A percentile compares a stretch with the other conserved stretches of the same genome.
Conservation (phyloP, 805 yeast genomes). For the Zygosaccharomyces bailii region DNA sequence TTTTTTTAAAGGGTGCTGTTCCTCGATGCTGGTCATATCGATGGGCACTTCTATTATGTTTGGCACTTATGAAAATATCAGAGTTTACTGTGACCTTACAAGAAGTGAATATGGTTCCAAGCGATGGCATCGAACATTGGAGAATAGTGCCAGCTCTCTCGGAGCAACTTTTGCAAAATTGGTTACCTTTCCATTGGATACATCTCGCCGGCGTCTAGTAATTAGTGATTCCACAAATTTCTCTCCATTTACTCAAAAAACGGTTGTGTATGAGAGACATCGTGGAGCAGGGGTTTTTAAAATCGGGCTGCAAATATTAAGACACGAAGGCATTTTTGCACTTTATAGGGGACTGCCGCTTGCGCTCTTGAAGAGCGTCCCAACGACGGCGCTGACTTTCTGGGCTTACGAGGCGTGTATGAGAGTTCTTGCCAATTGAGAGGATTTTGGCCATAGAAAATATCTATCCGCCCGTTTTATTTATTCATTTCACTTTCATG, state of each 20-base stretch:
- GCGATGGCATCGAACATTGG: slow-evolving; percentile 35
- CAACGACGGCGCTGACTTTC: slow-evolving; percentile 64
- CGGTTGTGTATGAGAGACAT: slow-evolving; percentile 21
- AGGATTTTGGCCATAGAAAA: too few species aligned
- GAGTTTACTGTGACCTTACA: slow-evolving; percentile 36
- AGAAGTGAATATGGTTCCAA: slow-evolving; percentile 27
- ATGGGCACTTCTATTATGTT: slow-evolving; percentile 73
- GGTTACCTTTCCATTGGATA: slow-evolving; percentile 79
- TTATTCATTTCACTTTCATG: not conserved
- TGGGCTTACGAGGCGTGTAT: slow-evolving; percentile 53
- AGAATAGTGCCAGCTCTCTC: slow-evolving; percentile 58
- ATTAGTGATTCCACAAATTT: slow-evolving; percentile 38
- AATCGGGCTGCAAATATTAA: slow-evolving; percentile 41
- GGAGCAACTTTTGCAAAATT: slow-evolving; percentile 79
- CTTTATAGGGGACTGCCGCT: slow-evolving; percentile 72
- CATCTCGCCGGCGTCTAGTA: slow-evolving; percentile 74
- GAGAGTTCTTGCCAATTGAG: slow-evolving; percentile 10
- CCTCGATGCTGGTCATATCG: slow-evolving; percentile 60
- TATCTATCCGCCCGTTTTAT: not conserved
- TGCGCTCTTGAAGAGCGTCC: slow-evolving; percentile 74
- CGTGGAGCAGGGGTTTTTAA: slow-evolving; percentile 26
- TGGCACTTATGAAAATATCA: slow-evolving; percentile 53
- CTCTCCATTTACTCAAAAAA: slow-evolving; percentile 22
- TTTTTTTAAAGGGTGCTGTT: slow-evolving; percentile 46
- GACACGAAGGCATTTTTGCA: slow-evolving; percentile 59